Evolutionary conservation across 2,329 filamentous ascomycete species (phyloP).

Genomic region (Aspergillus intermedius): DNA sequence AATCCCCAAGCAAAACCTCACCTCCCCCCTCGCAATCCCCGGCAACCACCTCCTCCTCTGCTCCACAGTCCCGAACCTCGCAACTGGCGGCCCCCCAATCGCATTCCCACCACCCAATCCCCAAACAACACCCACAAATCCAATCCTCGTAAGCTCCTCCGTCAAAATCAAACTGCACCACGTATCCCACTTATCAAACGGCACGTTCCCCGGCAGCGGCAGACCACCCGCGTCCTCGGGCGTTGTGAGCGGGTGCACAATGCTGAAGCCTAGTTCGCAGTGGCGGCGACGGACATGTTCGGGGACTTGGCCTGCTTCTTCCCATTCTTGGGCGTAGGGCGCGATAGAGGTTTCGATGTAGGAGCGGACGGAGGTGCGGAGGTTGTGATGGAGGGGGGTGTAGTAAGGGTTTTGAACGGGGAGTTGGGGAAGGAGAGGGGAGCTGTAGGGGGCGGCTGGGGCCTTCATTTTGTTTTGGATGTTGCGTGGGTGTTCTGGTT

Average conservation of each 20-base stretch:
- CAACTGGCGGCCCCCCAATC: slow-evolving; percentile 59
- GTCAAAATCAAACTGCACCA: slow-evolving; percentile 52
- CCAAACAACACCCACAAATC: slow-evolving; percentile 52
- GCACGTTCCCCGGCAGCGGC: slow-evolving; percentile 41
- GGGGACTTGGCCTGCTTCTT: slow-evolving; percentile 50
- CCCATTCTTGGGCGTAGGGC: slow-evolving; percentile 58
- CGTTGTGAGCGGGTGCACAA: slow-evolving; percentile 32
- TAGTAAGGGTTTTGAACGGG: slow-evolving; percentile 49
- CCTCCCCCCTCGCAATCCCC: slow-evolving; percentile 52
- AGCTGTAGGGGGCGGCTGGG: slow-evolving; percentile 33
- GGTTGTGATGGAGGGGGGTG: slow-evolving; percentile 53
- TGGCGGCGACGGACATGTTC: slow-evolving; percentile 33
- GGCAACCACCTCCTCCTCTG: slow-evolving; percentile 57
- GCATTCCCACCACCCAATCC: slow-evolving; percentile 54
- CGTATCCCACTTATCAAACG: slow-evolving; percentile 46
- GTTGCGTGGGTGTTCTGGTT: not conserved
- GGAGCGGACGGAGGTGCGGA: slow-evolving; percentile 51
- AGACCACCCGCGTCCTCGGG: slow-evolving; percentile 35
- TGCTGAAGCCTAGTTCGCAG: slow-evolving; percentile 34
- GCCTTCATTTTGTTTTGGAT: slow-evolving; percentile 10
- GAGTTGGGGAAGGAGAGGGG: slow-evolving; percentile 43
- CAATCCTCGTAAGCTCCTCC: slow-evolving; percentile 52
- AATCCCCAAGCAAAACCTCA: slow-evolving; percentile 58
- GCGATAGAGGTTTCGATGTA: slow-evolving; percentile 56
- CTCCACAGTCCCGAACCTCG: slow-evolving; percentile 55